phyloP scores from a whole-genome alignment of 345 rosid genomes.

The Iberis pinnata region DNA sequence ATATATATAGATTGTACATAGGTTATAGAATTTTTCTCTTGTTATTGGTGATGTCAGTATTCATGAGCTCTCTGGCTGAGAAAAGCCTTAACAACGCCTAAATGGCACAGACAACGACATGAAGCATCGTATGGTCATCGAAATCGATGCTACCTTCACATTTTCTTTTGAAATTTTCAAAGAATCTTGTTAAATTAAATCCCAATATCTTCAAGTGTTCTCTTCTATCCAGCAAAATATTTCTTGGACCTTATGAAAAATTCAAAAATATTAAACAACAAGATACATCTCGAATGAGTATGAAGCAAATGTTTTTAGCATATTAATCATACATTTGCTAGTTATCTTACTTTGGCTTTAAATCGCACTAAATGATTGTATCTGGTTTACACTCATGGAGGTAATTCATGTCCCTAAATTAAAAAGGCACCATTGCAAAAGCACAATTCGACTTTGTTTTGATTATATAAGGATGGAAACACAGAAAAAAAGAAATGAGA shows the following conservation, averaged over 20 bases:
- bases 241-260: slow-evolving; percentile 94
- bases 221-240: slow-evolving; percentile 91
- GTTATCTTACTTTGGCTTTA: slow-evolving; percentile 89
- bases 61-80: no score
- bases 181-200: slow-evolving; percentile 59
- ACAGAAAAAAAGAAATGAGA: no score
- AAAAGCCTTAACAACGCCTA: no score
- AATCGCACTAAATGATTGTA: slow-evolving; percentile 79
- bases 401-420: slow-evolving; percentile 74
- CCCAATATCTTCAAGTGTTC: slow-evolving; percentile 77
- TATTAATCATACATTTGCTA: slow-evolving; percentile 32
- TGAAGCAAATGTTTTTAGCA: slow-evolving; percentile 13
- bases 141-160: slow-evolving; percentile 54
- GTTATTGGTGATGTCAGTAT: no score
- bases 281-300: slow-evolving; percentile 31
- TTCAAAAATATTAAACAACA: slow-evolving; percentile 57
- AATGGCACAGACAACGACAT: no score
- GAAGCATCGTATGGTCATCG: no score
- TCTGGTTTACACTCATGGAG: slow-evolving; percentile 87
- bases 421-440: no score
- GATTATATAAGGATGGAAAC: no score
- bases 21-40: no score
- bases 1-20: no score
- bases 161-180: slow-evolving; percentile 49
- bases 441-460: no score